Evolutionary conservation across 1,284 basidiomycete genomes (phyloP).

Genomic region (Gomphus sp.): DNA sequence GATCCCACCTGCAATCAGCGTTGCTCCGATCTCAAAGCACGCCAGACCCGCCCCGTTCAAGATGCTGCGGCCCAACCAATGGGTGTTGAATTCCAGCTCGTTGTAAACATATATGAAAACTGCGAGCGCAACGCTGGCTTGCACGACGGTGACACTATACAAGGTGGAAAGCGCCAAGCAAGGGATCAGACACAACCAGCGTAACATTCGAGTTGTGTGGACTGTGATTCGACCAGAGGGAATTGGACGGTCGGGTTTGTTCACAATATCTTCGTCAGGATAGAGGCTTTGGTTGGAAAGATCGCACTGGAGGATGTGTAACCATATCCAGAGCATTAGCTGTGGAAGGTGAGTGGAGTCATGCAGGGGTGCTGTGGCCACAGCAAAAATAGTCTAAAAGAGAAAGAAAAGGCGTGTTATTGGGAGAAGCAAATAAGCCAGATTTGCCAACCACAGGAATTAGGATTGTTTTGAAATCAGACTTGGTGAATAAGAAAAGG

Average conservation of each 20-base stretch:
- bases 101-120: conserved; percentile 25
- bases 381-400: conserved; percentile 27
- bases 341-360: conserved; percentile 14
- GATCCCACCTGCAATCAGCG: conserved; percentile 9
- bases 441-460: conserved; percentile 25
- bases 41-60: conserved; percentile 25
- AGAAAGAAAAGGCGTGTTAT: neutral
- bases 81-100: conserved; percentile 23
- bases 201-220: conserved; percentile 16
- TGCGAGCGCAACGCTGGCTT: conserved; percentile 20
- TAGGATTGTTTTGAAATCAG: conserved; percentile 29
- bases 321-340: conserved; percentile 32
- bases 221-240: conserved; percentile 23
- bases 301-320: conserved; percentile 30
- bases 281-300: conserved; percentile 31
- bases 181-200: conserved; percentile 20
- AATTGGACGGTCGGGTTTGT: conserved; percentile 28
- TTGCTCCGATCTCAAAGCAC: conserved; percentile 17
- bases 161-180: conserved; percentile 19
- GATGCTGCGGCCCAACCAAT: conserved; percentile 27
- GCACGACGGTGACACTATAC: conserved; percentile 16
- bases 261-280: conserved; percentile 24
- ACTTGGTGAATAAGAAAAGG: conserved; percentile 25
- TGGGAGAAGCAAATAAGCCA: neutral
- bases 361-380: conserved; percentile 21